These are phyloP conservation scores for Lyophyllum decastes DNA, from an alignment of 768 basidiomycete species.

Conservation along the genomic window DNA sequence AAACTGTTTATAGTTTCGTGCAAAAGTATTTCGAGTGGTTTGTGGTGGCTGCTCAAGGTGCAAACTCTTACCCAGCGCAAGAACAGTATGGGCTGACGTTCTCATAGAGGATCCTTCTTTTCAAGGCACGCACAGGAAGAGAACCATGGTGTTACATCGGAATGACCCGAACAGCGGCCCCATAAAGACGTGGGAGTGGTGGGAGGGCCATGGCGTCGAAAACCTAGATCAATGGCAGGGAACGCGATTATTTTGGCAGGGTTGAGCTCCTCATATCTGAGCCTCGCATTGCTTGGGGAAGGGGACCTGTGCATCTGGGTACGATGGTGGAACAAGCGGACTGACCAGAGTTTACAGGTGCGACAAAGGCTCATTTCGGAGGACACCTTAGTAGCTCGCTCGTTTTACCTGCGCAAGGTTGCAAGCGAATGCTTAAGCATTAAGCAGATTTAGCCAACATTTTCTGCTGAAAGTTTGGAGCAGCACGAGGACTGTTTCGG, in stretches of 20 bases:
- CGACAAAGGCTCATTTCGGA: no score
- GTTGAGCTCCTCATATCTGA: neutral
- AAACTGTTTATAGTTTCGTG: constrained; percentile 39
- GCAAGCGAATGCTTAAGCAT: no score
- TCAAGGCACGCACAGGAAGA: neutral
- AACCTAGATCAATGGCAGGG: neutral
- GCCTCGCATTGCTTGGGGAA: neutral
- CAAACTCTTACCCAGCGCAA: neutral
- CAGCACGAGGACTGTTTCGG: no score
- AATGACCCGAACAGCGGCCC: neutral
- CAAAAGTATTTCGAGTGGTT: constrained; percentile 60
- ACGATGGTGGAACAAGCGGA: no score
- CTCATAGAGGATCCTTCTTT: neutral
- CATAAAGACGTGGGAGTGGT: constrained; percentile 13
- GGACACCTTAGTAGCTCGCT: no score
- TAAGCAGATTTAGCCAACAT: no score
- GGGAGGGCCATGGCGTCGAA: constrained; percentile 6
- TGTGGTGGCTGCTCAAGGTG: constrained; percentile 46
- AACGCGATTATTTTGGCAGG: constrained; percentile 8
- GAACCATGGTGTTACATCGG: constrained; percentile 7
- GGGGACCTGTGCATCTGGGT: neutral
- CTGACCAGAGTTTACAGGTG: no score
- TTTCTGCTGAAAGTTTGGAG: no score
- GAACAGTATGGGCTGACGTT: neutral
- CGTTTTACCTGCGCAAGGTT: no score